phyloP scores from a whole-genome alignment of 163 green algal genomes.

The Coccomyxa subellipsoidea region DNA sequence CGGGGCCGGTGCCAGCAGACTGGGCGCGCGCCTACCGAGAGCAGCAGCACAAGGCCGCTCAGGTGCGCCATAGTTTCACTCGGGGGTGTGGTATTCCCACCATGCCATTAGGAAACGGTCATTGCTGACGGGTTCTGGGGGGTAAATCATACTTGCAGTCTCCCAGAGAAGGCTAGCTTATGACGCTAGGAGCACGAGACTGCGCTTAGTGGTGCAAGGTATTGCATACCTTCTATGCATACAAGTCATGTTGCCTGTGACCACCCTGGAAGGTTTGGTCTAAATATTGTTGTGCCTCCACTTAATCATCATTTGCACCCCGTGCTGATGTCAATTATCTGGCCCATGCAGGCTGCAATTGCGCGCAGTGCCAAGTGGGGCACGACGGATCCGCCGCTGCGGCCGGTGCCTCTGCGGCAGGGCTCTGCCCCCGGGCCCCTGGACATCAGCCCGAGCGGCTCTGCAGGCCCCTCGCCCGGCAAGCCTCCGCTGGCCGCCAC shows the following conservation, averaged over 20 bases:
- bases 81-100: background rate
- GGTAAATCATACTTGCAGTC: no score
- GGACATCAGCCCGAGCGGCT: background rate
- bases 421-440: background rate
- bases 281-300: no score
- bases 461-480: background rate
- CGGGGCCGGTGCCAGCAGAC: background rate
- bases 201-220: no score
- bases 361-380: background rate
- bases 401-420: background rate
- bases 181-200: no score
- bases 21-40: conserved; percentile 1
- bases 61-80: background rate
- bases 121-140: no score
- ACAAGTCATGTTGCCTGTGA: no score
- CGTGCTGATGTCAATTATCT: no score
- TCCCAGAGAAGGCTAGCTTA: no score
- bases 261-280: no score
- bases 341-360: conserved; percentile 1
- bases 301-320: no score
- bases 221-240: no score
- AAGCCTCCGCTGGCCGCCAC: background rate
- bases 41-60: background rate
- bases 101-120: background rate
- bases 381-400: background rate